These are phyloP conservation scores for Collybia mongolica DNA, from an alignment of 768 basidiomycete genomes.

Conservation along the genomic window DNA sequence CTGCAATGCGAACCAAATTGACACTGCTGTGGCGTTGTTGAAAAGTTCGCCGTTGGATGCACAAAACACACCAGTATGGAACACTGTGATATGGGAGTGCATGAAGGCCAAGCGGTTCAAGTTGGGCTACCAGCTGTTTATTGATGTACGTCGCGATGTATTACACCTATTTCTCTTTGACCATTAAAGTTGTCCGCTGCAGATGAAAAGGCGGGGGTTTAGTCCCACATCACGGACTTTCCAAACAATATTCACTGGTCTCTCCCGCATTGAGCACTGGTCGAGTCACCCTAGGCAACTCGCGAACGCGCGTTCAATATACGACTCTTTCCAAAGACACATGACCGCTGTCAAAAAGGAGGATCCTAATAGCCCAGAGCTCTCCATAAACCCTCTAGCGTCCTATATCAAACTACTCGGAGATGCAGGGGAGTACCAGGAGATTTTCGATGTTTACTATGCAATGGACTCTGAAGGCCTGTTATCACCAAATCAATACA, in stretches of 20 bases:
- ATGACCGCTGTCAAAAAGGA: constrained; percentile 45
- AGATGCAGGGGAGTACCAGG: constrained; percentile 55
- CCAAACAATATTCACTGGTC: constrained; percentile 65
- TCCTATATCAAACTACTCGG: constrained; percentile 70
- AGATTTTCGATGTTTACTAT: constrained; percentile 76
- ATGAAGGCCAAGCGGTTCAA: constrained; percentile 57
- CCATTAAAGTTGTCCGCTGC: constrained; percentile 2
- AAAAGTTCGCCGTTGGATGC: constrained; percentile 69
- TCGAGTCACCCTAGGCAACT: constrained; percentile 56
- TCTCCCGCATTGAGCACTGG: constrained; percentile 65
- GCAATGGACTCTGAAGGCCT: constrained; percentile 62
- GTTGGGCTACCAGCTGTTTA: constrained; percentile 62
- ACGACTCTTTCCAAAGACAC: constrained; percentile 54
- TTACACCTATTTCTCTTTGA: constrained; percentile 3
- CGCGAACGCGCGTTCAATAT: constrained; percentile 56
- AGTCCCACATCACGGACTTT: constrained; percentile 67
- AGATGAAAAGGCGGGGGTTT: constrained; percentile 89
- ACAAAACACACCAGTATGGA: constrained; percentile 78
- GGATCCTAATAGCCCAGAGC: constrained; percentile 45
- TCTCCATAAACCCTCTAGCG: constrained; percentile 50
- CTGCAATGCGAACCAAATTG: constrained; percentile 51
- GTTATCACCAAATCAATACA: constrained; percentile 54
- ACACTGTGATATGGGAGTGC: constrained; percentile 69
- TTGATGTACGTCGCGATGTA: constrained; percentile 50
- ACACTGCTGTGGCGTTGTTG: constrained; percentile 65